These are phyloP conservation scores for Tetrapyrgos nigripes DNA, from an alignment of 1,284 basidiomycete genomes.

Conservation along the genomic window DNA sequence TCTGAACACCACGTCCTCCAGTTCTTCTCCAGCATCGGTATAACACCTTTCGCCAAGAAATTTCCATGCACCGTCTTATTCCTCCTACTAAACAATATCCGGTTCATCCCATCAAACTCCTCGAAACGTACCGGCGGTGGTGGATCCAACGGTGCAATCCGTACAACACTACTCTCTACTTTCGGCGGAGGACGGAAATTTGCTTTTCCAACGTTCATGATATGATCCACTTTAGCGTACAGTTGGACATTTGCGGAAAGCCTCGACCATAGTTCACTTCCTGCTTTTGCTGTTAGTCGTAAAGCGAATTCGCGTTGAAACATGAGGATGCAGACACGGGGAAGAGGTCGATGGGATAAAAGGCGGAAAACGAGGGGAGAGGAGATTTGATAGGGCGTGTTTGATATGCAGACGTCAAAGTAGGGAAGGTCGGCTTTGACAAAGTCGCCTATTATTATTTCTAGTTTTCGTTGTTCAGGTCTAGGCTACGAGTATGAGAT, in stretches of 20 bases:
- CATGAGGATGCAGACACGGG: constrained; percentile 97
- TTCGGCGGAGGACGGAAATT: constrained; percentile 97
- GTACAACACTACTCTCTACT: constrained; percentile 93
- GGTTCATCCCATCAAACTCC: constrained; percentile 90
- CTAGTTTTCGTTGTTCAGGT: constrained; percentile 93
- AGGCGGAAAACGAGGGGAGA: constrained; percentile 97
- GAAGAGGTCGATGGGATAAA: constrained; percentile 94
- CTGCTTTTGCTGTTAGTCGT: constrained; percentile 89
- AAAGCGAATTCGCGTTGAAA: constrained; percentile 99
- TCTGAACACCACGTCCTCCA: constrained; percentile 94
- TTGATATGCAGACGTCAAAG: constrained; percentile 99
- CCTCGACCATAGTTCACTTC: constrained; percentile 91
- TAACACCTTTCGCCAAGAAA: constrained; percentile 92
- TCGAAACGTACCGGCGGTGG: constrained; percentile 96
- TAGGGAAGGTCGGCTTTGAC: constrained; percentile 97
- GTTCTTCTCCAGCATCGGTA: constrained; percentile 94
- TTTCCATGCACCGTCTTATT: constrained; percentile 93
- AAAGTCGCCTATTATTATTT: constrained; percentile 96
- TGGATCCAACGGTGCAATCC: constrained; percentile 92
- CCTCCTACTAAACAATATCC: constrained; percentile 88
- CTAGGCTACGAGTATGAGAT: constrained; percentile 48
- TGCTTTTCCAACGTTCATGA: constrained; percentile 96
- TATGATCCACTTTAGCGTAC: constrained; percentile 93
- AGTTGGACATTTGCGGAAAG: constrained; percentile 97
- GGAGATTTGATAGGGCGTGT: constrained; percentile 99